Evolutionary conservation across 331 rosid species (phyloP), one percentile per base, ranked within the genome.

Genomic region (Pyrus hybrid): DNA sequence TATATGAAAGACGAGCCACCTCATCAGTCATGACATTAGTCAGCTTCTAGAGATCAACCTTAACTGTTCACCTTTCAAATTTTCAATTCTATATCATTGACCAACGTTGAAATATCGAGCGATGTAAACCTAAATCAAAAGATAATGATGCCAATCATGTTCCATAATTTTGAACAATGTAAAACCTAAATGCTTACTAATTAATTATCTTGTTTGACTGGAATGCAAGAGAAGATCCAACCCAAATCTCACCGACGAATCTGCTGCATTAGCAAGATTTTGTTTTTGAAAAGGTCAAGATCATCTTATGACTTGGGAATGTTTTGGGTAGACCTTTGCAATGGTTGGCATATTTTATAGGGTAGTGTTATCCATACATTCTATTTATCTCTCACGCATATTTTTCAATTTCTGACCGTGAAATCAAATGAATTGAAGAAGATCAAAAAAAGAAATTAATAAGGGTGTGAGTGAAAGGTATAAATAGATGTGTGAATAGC

Each of bases 221-320:
- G 62, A 29, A 32, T 22, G 49, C 8, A 28, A 37, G 37, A 49
- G 72, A 81, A 81, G 73, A 82, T 82, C 70, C 22, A 41, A 54
- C 32, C 65, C 58, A 68, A 73, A 82, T 82, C 79, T 64, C 79
- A 17, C 58, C 64, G 16, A 73, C 76, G 70, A 77, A 54, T 67
- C 71, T 26, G 56, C 7, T 14, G 32, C 30, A 21, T 68, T 28
- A 8, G 29, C 73, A 62, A 45, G 70, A 82, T 74, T 47, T 77
- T 35, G n/a, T 17, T 61, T 28, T 35, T 4, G 32, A 68, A 72
- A 9, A 60, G 67, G 67, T 68, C 68, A 35, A 49, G 82, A 63
- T 77, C 72, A 68, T 58, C 79, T 68, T 72, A 56, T 35, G 74
- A 82, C 23, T 69, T 63, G 77, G 73, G 73, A 35, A 76, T 80